Percentiles rank a stretch among this genome's conserved stretches.
phyloP scores from a whole-genome alignment of 768 basidiomycete species.

The Agaricus blazei region DNA sequence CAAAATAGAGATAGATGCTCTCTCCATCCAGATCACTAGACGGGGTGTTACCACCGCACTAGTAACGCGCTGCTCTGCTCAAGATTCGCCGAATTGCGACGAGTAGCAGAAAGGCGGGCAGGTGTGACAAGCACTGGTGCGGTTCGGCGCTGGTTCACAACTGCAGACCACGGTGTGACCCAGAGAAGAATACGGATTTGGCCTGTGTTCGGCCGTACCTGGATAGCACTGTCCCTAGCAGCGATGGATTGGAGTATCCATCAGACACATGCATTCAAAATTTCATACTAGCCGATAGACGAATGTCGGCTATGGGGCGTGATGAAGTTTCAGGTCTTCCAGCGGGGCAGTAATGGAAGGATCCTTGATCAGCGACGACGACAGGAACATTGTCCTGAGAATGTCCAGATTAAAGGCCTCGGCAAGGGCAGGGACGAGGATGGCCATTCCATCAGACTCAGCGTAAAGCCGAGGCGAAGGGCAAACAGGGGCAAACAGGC shows the following conservation, averaged over 20 bases:
- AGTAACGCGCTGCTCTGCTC: slow-evolving; percentile 4
- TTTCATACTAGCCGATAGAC: no score
- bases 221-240: no score
- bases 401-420: background rate
- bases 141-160: slow-evolving; percentile 6
- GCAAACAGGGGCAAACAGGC: slow-evolving; percentile 13
- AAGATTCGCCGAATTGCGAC: background rate
- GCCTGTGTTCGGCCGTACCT: no score
- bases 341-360: background rate
- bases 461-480: no score
- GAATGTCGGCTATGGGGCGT: no score
- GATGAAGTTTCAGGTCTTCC: no score
- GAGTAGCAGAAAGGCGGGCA: background rate
- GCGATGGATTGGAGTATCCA: no score
- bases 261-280: no score
- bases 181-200: background rate
- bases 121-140: slow-evolving; percentile 3
- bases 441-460: no score
- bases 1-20: background rate
- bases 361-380: background rate
- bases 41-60: background rate
- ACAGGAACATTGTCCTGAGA: no score
- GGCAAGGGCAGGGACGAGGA: slow-evolving; percentile 2
- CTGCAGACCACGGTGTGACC: slow-evolving; percentile 2
- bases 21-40: slow-evolving; percentile 1